phyloP scores from a whole-genome alignment of 2,329 filamentous ascomycete species.

The Arthrobotrys iridis region DNA sequence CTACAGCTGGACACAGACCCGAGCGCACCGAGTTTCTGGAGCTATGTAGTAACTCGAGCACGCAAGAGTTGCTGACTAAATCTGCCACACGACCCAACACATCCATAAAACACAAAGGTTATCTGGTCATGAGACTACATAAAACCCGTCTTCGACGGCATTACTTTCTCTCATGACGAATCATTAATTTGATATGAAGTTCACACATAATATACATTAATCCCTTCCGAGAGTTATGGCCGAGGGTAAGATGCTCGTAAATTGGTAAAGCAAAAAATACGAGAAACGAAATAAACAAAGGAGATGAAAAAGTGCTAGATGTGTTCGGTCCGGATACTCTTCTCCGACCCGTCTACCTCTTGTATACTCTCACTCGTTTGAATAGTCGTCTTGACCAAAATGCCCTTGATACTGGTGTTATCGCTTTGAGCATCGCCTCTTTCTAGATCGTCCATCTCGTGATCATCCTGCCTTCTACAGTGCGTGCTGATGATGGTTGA shows the following conservation, averaged over 20 bases:
- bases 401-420: conserved; percentile 30
- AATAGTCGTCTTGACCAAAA: conserved; percentile 41
- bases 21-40: too few species aligned
- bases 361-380: conserved; percentile 46
- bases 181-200: not conserved
- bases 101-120: not conserved
- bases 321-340: conserved; percentile 25
- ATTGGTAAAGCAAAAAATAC: conserved; percentile 10
- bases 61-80: conserved; percentile 12
- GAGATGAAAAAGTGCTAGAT: not conserved
- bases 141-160: too few species aligned
- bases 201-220: conserved; percentile 29
- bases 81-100: conserved; percentile 3
- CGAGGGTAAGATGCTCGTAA: conserved; percentile 1
- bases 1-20: not conserved
- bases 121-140: too few species aligned
- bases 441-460: conserved; percentile 33
- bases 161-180: not conserved
- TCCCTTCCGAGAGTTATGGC: not conserved
- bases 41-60: too few species aligned
- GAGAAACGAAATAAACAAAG: not conserved
- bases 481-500: conserved; percentile 40
- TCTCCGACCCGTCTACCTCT: conserved; percentile 38
- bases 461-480: conserved; percentile 23
- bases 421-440: conserved; percentile 18